Percentiles rank a stretch among this genome's conserved stretches.
Conservation (phyloP, 768 basidiomycete genomes). For the Macrolepiota albuminosa region DNA sequence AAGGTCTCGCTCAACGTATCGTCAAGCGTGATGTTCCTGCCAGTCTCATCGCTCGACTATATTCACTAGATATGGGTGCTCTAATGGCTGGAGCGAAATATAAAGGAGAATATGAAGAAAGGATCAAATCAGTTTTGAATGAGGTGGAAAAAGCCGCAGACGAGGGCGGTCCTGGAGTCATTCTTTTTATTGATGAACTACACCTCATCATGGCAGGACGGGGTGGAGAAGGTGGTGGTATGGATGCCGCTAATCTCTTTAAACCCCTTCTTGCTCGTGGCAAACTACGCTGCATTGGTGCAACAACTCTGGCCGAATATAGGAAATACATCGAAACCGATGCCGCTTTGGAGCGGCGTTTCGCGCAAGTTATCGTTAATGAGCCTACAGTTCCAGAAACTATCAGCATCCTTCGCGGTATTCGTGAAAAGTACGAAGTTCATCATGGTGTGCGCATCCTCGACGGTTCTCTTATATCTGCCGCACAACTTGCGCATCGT, state of each 20-base stretch:
- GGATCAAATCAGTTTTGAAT: conserved; percentile 86
- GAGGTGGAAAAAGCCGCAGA: conserved; percentile 89
- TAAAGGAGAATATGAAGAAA: conserved; percentile 95
- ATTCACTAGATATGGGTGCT: conserved; percentile 91
- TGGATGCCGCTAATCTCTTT: conserved; percentile 92
- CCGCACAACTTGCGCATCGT: conserved; percentile 89
- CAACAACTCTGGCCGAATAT: conserved; percentile 91
- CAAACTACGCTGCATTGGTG: conserved; percentile 74
- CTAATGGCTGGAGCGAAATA: conserved; percentile 92
- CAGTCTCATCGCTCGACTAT: conserved; percentile 67
- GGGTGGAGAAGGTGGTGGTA: conserved; percentile 78
- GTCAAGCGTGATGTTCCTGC: conserved; percentile 89
- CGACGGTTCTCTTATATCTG: conserved; percentile 83
- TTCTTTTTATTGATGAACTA: conserved; percentile 93
- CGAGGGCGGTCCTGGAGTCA: conserved; percentile 70
- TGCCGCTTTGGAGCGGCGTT: conserved; percentile 84
- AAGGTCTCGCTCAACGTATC: conserved; percentile 94
- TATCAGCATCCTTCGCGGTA: conserved; percentile 90
- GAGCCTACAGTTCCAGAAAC: conserved; percentile 88
- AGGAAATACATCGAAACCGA: conserved; percentile 92
- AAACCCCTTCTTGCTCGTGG: conserved; percentile 90
- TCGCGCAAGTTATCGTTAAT: conserved; percentile 90
- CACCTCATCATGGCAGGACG: conserved; percentile 93
- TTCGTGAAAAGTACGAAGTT: conserved; percentile 91
- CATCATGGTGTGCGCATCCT: conserved; percentile 87